Base-by-base conservation (phyloP, 23 red algal species). In the Gracilaria domingensis region DNA sequence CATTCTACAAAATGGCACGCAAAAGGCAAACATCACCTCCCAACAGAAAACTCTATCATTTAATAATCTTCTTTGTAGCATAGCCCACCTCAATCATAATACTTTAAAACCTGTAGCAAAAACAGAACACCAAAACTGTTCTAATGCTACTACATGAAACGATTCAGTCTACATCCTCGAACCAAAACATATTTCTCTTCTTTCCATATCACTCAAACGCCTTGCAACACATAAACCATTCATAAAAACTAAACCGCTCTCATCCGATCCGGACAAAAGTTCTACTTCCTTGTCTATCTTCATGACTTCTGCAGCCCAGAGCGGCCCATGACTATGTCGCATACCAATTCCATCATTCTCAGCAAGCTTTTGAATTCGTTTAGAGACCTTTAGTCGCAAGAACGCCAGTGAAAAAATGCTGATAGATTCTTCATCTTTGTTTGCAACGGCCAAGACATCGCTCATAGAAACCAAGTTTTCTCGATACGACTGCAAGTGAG, bases 301-400 rank as follows among this genome's bases (percentile, higher is more conserved):
- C 66, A 71, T 71, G 9, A 40, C 66, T 23, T 71, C 66, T 40
- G 32, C 37, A 35, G 66, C 66, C 66, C 66, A 71, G 1, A 71
- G 23, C 2, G 66, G 66, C 13, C 33, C 66, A 17, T 71, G 66
- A 71, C 4, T 38, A 14, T 71, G 7, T 38, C 66, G 66, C 66
- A 71, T 71, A 35, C 37, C 66, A 38, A 8, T 71, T 18, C 66
- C 66, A 71, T 71, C 37, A 38, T 40, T 40, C 1, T 71, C 66
- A 12, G 66, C 66, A 21, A 40, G 32, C 66, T 71, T 71, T 23
- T 71, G 33, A 40, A 28, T 35, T 38, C 20, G 12, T 18, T 71
- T 71, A 1, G 66, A 38, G 8, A 71, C 66, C 23, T 71, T 71
- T 12, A 28, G 33, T 35, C 66, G 66, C 32, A 71, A 40, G 13